These are phyloP conservation scores for Metschnikowia henanensis DNA, from an alignment of 805 yeast species.

Conservation along the genomic window DNA sequence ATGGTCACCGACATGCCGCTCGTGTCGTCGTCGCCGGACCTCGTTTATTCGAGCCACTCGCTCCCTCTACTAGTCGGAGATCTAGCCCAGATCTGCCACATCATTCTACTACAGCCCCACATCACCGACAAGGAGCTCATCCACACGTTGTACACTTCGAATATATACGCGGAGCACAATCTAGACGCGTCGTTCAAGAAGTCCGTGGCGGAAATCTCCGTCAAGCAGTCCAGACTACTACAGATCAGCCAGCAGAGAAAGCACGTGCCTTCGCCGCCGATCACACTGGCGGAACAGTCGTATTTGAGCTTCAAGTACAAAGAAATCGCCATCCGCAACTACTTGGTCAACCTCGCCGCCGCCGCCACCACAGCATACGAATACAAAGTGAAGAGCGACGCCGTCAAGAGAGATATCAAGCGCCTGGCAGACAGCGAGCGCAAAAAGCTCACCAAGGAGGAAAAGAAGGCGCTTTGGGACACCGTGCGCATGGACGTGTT, in stretches of 20 bases:
- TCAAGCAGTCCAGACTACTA: slow-evolving; percentile 44
- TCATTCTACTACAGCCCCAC: slow-evolving; percentile 39
- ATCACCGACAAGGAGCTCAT: slow-evolving; percentile 45
- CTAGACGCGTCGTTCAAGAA: slow-evolving; percentile 44
- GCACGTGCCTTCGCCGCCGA: slow-evolving; percentile 23
- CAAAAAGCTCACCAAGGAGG: slow-evolving; percentile 37
- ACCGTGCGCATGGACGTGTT: slow-evolving; percentile 51
- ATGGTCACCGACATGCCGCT: slow-evolving; percentile 41
- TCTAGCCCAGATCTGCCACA: slow-evolving; percentile 40
- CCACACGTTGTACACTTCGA: slow-evolving; percentile 39
- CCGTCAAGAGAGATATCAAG: slow-evolving; percentile 29
- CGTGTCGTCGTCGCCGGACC: slow-evolving; percentile 38
- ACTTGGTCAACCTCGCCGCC: slow-evolving; percentile 51
- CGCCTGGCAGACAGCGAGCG: slow-evolving; percentile 21
- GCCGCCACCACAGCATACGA: slow-evolving; percentile 56
- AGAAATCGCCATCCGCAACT: slow-evolving; percentile 49
- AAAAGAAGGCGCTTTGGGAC: slow-evolving; percentile 48
- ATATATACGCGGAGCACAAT: slow-evolving; percentile 49
- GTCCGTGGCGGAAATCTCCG: slow-evolving; percentile 50
- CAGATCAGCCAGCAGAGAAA: slow-evolving; percentile 34
- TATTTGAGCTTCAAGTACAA: slow-evolving; percentile 38
- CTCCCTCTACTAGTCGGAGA: slow-evolving; percentile 44
- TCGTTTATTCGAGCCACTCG: slow-evolving; percentile 30
- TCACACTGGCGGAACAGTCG: slow-evolving; percentile 31
- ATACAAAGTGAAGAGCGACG: slow-evolving; percentile 41